Evolutionary conservation across 768 basidiomycete species (phyloP), one percentile per base, ranked within the genome.

Genomic region (Tricholoma sp.): DNA sequence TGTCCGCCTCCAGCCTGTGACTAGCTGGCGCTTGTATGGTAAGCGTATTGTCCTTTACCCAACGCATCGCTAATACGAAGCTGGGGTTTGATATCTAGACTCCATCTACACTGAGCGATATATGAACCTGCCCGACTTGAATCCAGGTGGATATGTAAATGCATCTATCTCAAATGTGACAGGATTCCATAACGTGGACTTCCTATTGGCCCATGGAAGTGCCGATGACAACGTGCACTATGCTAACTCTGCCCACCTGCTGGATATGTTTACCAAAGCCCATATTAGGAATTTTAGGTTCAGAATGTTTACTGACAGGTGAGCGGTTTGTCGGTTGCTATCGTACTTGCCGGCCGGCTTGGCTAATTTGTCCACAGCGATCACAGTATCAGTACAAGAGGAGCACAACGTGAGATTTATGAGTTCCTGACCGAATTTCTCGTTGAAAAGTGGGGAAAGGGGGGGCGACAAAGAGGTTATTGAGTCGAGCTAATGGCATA

Each of bases 151-250:
- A n/a, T 99, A 99, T 75, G 72, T 88, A 63, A 92, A 88, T 50
- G 89, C 91, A 16, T 91, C 91, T 0, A 88, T 99, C 55, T 85
- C 88, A 56, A 86, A 91, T 66, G 93, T 97, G 50, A 87, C 86
- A 9, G 93, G 86, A 3, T 99, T 98, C 78, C 74, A 82, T 61
- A 76, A 89, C 57, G 79, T 87, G 29, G 83, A 93, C 61, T 98
- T 82, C 69, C 70, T 95, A 51, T 83, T 98, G 54, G 91, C 89
- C 9, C 95, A 98, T 65, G 97, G 97, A 29, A 93, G 87, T 62
- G 96, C 88, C 8, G 96, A 98, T 68, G 96, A 98, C 69, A 98
- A 98, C 66, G 94, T 99, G 46, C 97, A 99, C 72, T 94, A 83
- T 65, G 83, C 89, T 37, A 95, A 99, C 73, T 85, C 89, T 54